Base-by-base conservation (phyloP, 2,329 filamentous ascomycete genomes). In the Trichoderma arundinaceum region DNA sequence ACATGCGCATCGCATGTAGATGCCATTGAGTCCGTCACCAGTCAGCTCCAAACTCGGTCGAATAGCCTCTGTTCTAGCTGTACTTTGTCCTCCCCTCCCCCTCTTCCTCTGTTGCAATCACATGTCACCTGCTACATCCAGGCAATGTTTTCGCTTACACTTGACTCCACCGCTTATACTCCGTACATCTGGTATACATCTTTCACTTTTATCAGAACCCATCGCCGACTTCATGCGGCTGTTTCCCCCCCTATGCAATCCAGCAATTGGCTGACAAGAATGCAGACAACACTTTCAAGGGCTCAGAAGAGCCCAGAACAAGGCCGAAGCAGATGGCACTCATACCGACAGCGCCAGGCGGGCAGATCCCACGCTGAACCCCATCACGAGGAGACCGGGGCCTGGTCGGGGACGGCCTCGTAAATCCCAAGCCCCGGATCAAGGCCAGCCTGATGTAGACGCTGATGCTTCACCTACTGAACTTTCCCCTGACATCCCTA, bases 261-360 rank as follows among this genome's bases (percentile, higher is more conserved):
- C 7, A 39, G 4, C n/a, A n/a, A 32, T 59, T 54, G 44, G 19
- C 64, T 66, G 52, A 66, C 64, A n/a, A 39, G n/a, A 28, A 7
- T 13, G 10, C 48, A 88, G 85, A 43, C 86, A 88, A 78, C 86
- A 88, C 71, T 88, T 88, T 65, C 86, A 88, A 71, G 84, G 85
- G 33, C 79, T 88, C 17, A 79, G 85, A 32, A 77, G 85, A 48
- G 80, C 83, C 22, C 83, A 86, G 71, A 82, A 84, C 69, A 87
- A 86, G 71, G 73, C 78, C 17, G 84, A 86, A 17, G 62, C 76
- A 5, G 78, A 76, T 66, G 76, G 79, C 8, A 64, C 72, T 22
- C 52, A 68, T 32, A 66, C 71, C 9, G 79, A 82, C 19, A 77
- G 67, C 48, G 69, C 78, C 22, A 75, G 77, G 48, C 81, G 77